Evolutionary conservation across 2,329 filamentous ascomycete genomes (phyloP), one percentile per base, ranked within the genome.

Genomic region (Alternaria arbusti): DNA sequence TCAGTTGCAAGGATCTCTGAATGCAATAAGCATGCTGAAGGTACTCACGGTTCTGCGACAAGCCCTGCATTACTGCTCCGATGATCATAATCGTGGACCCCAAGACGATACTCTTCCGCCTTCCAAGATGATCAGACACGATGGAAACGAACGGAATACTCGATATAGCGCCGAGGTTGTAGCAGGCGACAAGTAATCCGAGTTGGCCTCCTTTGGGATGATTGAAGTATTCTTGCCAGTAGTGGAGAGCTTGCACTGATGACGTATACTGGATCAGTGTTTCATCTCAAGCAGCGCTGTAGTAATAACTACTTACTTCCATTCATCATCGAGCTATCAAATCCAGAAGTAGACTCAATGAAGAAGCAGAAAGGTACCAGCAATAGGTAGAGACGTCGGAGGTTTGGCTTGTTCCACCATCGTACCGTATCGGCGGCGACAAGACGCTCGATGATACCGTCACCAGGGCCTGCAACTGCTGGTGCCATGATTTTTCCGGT

Each of bases 311-410:
- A 52, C 49, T 52, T 52, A 52, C 49, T 52, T 13, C 49, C 25
- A 8, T 23, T 30, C 26, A 46, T 45, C 50, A 36, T 40, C 2
- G 50, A 40, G 28, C 26, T 32, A 25, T 88, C 87, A 68, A 88
- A 89, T 0, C 87, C 86, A 5, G 86, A 87, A 0, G 86, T 88
- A 70, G 87, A 87, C 78, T 89, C 88, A 61, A 89, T 87, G 50
- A 87, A 87, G 80, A 89, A 86, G 73, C 86, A 88, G 46, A 86
- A 86, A 22, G 86, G 86, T 61, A 89, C 86, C 54, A 90, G 82
- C 63, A 87, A 77, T 7, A 89, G 73, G 70, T 90, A 89, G 40
- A 89, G 80, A 17, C 72, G 73, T 57, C 87, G 82, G 43, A 89
- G 78, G 66, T 89, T 89, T 1, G 84, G 86, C 75, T 90, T 90